phyloP scores from a whole-genome alignment of 306 rosid species.

The Crataegus laevigata region DNA sequence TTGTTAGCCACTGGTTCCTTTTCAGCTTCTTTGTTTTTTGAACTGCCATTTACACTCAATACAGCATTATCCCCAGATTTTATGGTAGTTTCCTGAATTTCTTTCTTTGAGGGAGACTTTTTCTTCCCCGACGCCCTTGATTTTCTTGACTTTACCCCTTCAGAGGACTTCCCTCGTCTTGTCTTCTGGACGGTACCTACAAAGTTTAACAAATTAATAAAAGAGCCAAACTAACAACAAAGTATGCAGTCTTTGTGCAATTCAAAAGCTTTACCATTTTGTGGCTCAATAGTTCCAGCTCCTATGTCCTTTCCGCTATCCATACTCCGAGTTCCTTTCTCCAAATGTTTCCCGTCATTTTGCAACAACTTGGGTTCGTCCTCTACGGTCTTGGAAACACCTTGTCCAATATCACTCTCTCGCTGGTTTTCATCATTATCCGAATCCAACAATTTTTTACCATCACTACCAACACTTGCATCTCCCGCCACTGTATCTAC shows the following conservation, averaged over 20 bases:
- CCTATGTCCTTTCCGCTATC: conserved; percentile 15
- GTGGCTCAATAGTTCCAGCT: conserved; percentile 12
- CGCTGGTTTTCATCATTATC: conserved; percentile 12
- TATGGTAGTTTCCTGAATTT: conserved; percentile 12
- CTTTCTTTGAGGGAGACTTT: conserved; percentile 15
- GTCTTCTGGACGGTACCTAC: conserved; percentile 43
- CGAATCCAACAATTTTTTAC: neutral
- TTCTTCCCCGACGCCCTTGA: conserved; percentile 25
- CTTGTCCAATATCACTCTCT: conserved; percentile 7
- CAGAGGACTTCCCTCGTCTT: conserved; percentile 26
- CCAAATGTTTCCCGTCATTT: conserved; percentile 21
- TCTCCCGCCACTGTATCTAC: neutral
- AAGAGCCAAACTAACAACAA: conserved; percentile 7
- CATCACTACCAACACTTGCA: conserved; percentile 23
- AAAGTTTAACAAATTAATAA: conserved; percentile 29
- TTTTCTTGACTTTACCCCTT: conserved; percentile 25
- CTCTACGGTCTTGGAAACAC: conserved; percentile 9
- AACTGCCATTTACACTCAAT: conserved; percentile 24
- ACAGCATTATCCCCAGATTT: conserved; percentile 22
- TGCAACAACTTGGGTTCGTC: conserved; percentile 3
- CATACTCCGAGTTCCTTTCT: conserved; percentile 11
- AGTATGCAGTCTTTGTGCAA: neutral
- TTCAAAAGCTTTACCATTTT: conserved; percentile 47
- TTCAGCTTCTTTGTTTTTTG: conserved; percentile 26
- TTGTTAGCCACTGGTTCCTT: conserved; percentile 16